Base-by-base conservation (phyloP, 2,329 filamentous ascomycete species). In the Pseudogymnoascus sp. region DNA sequence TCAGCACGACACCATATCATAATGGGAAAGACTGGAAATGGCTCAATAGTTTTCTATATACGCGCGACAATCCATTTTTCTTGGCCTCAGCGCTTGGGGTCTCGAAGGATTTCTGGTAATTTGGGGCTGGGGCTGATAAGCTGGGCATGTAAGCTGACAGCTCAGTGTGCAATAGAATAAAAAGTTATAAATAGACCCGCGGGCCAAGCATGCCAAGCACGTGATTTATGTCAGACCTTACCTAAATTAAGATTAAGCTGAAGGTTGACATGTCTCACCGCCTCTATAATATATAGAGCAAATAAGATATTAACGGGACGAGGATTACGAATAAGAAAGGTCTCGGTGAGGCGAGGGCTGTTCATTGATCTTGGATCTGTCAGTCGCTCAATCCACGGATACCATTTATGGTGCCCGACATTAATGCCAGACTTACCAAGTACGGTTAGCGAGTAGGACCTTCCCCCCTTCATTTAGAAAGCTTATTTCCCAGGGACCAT, bases 11-110 rank as follows among this genome's bases (percentile, higher is more conserved):
- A 29, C 10, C 26, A 33, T 56, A 33, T 31, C 29, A 56, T 19
- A 19, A 26, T 19, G 50, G 50, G 17, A 56, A 56, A 56, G n/a
- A 13, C n/a, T 33, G 10, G n/a, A 56, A 53, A 31, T 1, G 50
- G 50, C 50, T 56, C 50, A 4, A 33, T 29, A 56, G 50, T 56
- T 53, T 53, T 31, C 50, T 56, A 56, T 56, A 56, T 56, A 56
- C 50, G 50, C 50, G n/a, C 50, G 17, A 33, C 50, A 33, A 56
- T 33, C 23, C 1, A 17, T 53, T 31, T 31, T 17, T 4, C n/a
- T 19, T 33, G 29, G 50, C 50, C 29, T 19, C n/a, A 19, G n/a
- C 50, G 50, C 50, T 56, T 56, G 50, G 50, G 50, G 50, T 31
- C 50, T 4, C 29, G 50, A 56, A 56, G 50, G 50, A 56, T 56